Evolutionary conservation across 768 basidiomycete species (phyloP), one percentile per base, ranked within the genome.

Genomic region (Rhizopogon vesiculosus): DNA sequence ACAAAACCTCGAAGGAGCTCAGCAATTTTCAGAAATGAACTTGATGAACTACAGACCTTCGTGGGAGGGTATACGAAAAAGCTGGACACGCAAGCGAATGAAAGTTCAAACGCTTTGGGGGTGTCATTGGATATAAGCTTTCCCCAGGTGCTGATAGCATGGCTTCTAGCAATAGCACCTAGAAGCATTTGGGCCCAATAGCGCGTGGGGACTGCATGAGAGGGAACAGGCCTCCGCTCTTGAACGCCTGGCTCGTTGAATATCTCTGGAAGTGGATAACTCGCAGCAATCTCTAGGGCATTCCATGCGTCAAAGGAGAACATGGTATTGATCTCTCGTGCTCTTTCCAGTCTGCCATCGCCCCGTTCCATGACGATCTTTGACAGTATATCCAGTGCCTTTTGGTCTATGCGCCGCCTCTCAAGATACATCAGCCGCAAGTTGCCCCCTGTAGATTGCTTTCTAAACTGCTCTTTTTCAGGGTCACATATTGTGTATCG

Each of bases 261-360:
- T 45, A 62, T 59, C 35, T 60, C 54, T 0, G 78, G 75, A 35
- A 77, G 49, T 22, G 75, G 64, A 16, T 70, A 68, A 19, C 66
- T 61, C 29, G 70, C 62, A 60, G 78, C 76, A 13, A 73, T 59
- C 18, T 77, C 71, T 53, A 86, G 62, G 16, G 65, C 76, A 61
- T 85, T 79, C 81, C 81, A 86, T 40, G 78, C 74, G 56, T 86
- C 85, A 57, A 80, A 75, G 10, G 73, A 74, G 59, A 77, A 66
- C 41, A 66, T 66, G n/a, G 71, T 63, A 22, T 64, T 69, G 12
- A 84, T 56, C 39, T 68, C 64, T 43, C 71, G 63, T 15, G 78
- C 79, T 56, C 66, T 62, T 33, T 69, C 68, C 43, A 72, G 68
- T 54, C 82, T 73, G 13, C 66, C 69, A n/a, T 62, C 59, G 38